Conservation (phyloP, 345 rosid genomes). For the Brassica nigra region DNA sequence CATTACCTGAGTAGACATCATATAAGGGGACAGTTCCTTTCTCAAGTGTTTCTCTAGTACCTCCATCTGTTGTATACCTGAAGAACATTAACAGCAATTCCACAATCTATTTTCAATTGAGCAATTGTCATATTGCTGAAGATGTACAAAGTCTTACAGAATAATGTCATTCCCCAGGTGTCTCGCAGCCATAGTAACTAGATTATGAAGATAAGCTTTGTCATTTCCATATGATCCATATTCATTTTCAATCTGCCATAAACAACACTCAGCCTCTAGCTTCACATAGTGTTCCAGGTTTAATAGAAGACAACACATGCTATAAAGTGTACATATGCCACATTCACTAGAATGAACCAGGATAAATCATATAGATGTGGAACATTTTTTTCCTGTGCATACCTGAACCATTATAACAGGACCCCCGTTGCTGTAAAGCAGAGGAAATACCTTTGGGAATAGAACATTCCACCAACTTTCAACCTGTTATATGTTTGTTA, state of each 20-base stretch:
- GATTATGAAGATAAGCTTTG: slow-evolving; percentile 72
- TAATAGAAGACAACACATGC: neutral
- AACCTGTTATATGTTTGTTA: slow-evolving; percentile 54
- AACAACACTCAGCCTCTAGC: neutral
- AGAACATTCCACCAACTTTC: slow-evolving; percentile 83
- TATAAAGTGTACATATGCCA: neutral
- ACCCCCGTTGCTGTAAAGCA: slow-evolving; percentile 83
- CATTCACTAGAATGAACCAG: neutral
- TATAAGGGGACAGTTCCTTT: slow-evolving; percentile 70
- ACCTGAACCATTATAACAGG: slow-evolving; percentile 96
- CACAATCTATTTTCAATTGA: neutral
- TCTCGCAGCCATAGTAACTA: slow-evolving; percentile 60
- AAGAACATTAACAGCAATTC: slow-evolving; percentile 15
- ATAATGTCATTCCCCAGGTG: slow-evolving; percentile 66
- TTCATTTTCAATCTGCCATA: slow-evolving; percentile 89
- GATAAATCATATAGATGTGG: neutral
- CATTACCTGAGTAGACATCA: slow-evolving; percentile 75
- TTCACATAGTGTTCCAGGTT: slow-evolving; percentile 3
- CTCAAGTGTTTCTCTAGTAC: slow-evolving; percentile 66
- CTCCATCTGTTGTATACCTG: slow-evolving; percentile 97
- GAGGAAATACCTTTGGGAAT: slow-evolving; percentile 66
- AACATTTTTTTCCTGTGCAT: neutral
- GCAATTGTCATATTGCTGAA: neutral
- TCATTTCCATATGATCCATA: slow-evolving; percentile 95
- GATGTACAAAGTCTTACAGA: slow-evolving; percentile 53